Conservation (phyloP, 2,329 filamentous ascomycete genomes). For the Capronia epimyces region DNA sequence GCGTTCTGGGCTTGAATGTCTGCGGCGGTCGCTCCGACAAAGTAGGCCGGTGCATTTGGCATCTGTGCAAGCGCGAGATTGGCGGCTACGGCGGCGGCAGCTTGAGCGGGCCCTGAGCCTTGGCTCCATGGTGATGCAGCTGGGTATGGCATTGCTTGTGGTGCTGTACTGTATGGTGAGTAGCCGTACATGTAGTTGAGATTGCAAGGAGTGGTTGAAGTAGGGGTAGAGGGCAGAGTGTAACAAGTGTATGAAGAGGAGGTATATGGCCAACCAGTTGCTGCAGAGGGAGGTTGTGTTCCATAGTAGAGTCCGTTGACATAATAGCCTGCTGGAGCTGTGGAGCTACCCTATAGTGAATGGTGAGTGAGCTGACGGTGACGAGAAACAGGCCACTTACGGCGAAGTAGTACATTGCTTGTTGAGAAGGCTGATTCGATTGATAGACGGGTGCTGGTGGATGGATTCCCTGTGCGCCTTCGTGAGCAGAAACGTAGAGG, state of each 20-base stretch:
- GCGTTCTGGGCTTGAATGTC: slow-evolving; percentile 33
- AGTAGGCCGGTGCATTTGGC: slow-evolving; percentile 27
- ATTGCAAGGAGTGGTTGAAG: slow-evolving; percentile 11
- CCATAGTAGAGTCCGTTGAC: slow-evolving; percentile 25
- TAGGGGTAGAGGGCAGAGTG: slow-evolving; percentile 17
- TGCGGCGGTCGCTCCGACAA: slow-evolving; percentile 25
- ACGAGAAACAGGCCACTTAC: slow-evolving; percentile 10
- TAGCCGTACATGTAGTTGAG: slow-evolving; percentile 13
- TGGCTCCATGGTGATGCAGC: slow-evolving; percentile 11
- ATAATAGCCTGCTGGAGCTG: slow-evolving; percentile 24
- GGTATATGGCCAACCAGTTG: slow-evolving; percentile 28
- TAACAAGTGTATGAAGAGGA: slow-evolving; percentile 25
- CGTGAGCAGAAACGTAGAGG: slow-evolving; percentile 25
- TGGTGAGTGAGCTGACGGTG: slow-evolving; percentile 7
- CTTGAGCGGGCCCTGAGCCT: slow-evolving; percentile 20
- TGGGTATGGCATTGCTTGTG: slow-evolving; percentile 3
- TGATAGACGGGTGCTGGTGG: slow-evolving; percentile 27
- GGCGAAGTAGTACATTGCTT: slow-evolving; percentile 23
- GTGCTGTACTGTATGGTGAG: slow-evolving; percentile 26
- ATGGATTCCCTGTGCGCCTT: slow-evolving; percentile 26
- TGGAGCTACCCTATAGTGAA: slow-evolving; percentile 20
- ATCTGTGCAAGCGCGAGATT: slow-evolving; percentile 24
- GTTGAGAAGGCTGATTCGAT: slow-evolving; percentile 20
- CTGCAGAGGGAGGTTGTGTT: slow-evolving; percentile 12
- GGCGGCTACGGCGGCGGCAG: slow-evolving; percentile 24